These are phyloP conservation scores for Discostella stelligera DNA, from an alignment of 352 stramenopile genomes.

Conservation along the genomic window DNA sequence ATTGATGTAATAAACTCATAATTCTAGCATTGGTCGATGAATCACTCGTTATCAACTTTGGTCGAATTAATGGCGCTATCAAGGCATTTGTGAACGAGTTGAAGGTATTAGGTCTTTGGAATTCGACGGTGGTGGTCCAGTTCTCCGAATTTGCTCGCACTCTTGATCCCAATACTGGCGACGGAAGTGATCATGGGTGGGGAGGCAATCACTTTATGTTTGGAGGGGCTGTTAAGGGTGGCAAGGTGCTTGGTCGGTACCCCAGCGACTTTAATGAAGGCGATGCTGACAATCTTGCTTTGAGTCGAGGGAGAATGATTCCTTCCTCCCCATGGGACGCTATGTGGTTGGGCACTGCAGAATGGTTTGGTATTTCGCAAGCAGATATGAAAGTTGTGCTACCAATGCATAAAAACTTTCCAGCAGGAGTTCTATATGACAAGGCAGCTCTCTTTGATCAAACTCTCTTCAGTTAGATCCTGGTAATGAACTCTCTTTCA, in stretches of 20 bases:
- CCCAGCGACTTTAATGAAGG: conserved; percentile 64
- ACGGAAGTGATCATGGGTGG: conserved; percentile 71
- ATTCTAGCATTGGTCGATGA: conserved; percentile 15
- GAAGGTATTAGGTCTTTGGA: conserved; percentile 58
- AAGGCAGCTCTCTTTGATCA: conserved; percentile 26
- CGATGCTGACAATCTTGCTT: conserved; percentile 42
- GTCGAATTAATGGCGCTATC: conserved; percentile 51
- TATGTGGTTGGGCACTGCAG: conserved; percentile 56
- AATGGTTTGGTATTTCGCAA: conserved; percentile 19
- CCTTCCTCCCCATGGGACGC: conserved; percentile 69
- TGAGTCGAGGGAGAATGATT: conserved; percentile 63
- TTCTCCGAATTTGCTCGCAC: conserved; percentile 73
- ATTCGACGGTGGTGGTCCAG: conserved; percentile 60
- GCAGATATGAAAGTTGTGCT: conserved; percentile 47
- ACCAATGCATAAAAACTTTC: conserved; percentile 54
- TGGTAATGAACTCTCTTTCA: too few species aligned
- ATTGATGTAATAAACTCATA: background rate
- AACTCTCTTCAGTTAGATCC: background rate
- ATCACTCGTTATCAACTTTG: conserved; percentile 37
- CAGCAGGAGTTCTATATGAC: conserved; percentile 14
- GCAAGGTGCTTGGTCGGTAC: conserved; percentile 73
- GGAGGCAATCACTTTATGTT: conserved; percentile 60
- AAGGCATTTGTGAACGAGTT: conserved; percentile 67
- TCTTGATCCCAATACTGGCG: conserved; percentile 64
- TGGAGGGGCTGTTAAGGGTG: conserved; percentile 66